These are phyloP conservation scores for Fraxinus americana DNA, from an alignment of 257 asterid species.

Conservation along the genomic window DNA sequence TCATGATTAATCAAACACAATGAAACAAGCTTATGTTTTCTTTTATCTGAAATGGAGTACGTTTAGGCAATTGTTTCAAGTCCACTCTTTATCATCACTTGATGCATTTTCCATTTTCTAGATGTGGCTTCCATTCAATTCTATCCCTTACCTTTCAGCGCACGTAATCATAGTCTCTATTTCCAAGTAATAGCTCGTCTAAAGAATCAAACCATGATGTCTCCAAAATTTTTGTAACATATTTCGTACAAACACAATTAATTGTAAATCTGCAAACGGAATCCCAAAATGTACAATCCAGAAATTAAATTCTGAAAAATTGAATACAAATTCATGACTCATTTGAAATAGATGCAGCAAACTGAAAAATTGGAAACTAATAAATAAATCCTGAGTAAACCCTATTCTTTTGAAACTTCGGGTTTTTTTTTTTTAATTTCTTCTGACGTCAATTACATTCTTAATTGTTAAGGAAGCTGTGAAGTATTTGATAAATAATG, in stretches of 20 bases:
- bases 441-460: background rate
- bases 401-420: background rate
- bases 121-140: background rate
- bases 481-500: background rate
- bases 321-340: background rate
- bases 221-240: slow-evolving; percentile 21
- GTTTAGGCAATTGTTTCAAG: no score
- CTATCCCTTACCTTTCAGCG: slow-evolving; percentile 47
- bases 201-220: slow-evolving; percentile 50
- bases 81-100: no score
- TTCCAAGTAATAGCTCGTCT: slow-evolving; percentile 80
- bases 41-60: no score
- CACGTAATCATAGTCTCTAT: slow-evolving; percentile 29
- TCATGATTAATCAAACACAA: no score
- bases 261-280: background rate
- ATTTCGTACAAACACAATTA: background rate
- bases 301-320: background rate
- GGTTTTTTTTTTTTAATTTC: background rate
- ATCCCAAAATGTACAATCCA: background rate
- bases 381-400: background rate
- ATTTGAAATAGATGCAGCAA: background rate
- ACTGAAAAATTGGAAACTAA: background rate
- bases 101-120: no score
- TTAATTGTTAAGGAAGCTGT: background rate
- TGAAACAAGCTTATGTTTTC: no score